These are phyloP conservation scores for Toxicodendron radicans DNA, from an alignment of 345 rosid genomes.

Conservation along the genomic window DNA sequence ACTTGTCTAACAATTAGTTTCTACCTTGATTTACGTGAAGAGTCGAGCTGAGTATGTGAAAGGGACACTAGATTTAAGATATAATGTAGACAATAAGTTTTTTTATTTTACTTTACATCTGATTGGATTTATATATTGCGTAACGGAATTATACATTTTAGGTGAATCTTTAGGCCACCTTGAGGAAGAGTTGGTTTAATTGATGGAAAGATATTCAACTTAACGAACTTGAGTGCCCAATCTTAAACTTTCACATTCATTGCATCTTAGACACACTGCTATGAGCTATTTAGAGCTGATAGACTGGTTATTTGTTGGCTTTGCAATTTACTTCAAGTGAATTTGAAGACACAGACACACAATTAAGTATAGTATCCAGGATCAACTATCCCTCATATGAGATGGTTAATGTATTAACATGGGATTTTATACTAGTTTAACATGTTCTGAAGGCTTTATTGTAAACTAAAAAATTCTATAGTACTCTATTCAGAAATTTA, in stretches of 20 bases:
- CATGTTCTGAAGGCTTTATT: conserved; percentile 3
- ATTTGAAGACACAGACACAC: neutral
- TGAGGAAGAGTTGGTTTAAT: neutral
- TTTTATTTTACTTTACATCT: neutral
- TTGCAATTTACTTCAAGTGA: neutral
- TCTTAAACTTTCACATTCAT: neutral
- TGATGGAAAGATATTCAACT: conserved; percentile 4
- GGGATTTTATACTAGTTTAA: neutral
- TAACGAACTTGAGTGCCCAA: neutral
- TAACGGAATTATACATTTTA: neutral
- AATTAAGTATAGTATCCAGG: neutral
- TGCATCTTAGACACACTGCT: neutral
- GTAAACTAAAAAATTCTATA: neutral
- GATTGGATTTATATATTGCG: neutral
- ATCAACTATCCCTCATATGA: neutral
- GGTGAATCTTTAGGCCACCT: neutral
- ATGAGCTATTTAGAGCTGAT: neutral
- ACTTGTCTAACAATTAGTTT: conserved; percentile 3
- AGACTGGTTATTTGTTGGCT: neutral
- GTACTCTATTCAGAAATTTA: neutral
- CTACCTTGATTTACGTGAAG: neutral
- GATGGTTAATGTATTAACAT: neutral
- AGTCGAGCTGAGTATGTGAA: neutral
- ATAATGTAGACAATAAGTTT: neutral
- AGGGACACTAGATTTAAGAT: neutral